Evolutionary conservation across 1,284 basidiomycete species (phyloP).

Genomic region (Lentinula novae-zelandiae): DNA sequence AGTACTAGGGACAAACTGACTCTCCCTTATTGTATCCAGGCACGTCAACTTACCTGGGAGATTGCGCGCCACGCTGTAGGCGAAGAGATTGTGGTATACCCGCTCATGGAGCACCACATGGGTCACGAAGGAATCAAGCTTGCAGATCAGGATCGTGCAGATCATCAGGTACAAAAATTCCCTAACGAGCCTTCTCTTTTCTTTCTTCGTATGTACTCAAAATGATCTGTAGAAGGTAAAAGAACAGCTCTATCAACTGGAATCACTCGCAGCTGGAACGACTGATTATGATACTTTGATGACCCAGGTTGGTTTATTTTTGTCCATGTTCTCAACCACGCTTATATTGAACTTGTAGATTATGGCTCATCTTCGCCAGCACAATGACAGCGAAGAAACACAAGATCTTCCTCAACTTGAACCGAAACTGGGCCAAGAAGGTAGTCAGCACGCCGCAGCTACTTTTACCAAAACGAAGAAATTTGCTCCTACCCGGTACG

Average conservation of each 20-base stretch:
- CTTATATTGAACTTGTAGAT: slow-evolving; percentile 21
- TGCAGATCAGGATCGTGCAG: slow-evolving; percentile 53
- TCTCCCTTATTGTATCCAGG: slow-evolving; percentile 19
- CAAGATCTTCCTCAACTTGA: slow-evolving; percentile 55
- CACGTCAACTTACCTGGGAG: slow-evolving; percentile 56
- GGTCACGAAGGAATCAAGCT: slow-evolving; percentile 49
- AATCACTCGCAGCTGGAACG: slow-evolving; percentile 39
- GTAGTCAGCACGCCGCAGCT: slow-evolving; percentile 38
- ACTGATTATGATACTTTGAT: slow-evolving; percentile 34
- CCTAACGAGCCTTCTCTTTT: too few relatives aligned
- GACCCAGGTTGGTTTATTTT: slow-evolving; percentile 23
- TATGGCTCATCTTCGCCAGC: slow-evolving; percentile 45
- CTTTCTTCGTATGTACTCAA: not conserved
- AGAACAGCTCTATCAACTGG: slow-evolving; percentile 43
- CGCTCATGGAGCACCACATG: slow-evolving; percentile 60
- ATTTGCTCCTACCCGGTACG: slow-evolving; percentile 57
- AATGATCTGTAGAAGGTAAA: slow-evolving; percentile 37
- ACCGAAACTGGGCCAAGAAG: slow-evolving; percentile 37
- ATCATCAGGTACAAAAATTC: slow-evolving; percentile 44
- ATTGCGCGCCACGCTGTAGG: slow-evolving; percentile 59
- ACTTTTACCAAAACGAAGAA: slow-evolving; percentile 59
- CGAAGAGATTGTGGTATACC: slow-evolving; percentile 67
- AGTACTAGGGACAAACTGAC: not conserved
- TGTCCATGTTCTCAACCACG: not conserved
- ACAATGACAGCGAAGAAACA: slow-evolving; percentile 55